These are phyloP conservation scores for Fusarium citri DNA, from an alignment of 2,329 filamentous ascomycete species.

Conservation along the genomic window DNA sequence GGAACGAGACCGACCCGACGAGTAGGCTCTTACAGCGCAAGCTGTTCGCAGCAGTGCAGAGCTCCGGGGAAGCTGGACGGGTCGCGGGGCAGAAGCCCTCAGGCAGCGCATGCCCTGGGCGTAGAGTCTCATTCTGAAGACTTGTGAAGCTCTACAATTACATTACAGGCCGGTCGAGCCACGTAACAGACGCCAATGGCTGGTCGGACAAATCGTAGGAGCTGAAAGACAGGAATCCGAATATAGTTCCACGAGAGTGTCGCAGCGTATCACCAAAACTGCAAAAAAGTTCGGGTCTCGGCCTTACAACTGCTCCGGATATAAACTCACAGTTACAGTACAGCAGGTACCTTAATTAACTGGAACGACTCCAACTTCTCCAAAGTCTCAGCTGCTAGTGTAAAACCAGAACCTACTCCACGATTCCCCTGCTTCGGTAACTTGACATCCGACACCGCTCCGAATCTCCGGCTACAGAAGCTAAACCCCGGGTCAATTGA, in stretches of 20 bases:
- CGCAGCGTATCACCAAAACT: conserved; percentile 17
- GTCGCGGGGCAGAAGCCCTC: conserved; percentile 42
- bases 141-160: conserved; percentile 34
- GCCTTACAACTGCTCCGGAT: conserved; percentile 36
- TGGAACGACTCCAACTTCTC: conserved; percentile 18
- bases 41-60: conserved; percentile 39
- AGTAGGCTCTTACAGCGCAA: conserved; percentile 42
- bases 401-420: conserved; percentile 9
- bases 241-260: conserved; percentile 8
- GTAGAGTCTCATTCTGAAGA: conserved; percentile 43
- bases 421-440: conserved; percentile 30
- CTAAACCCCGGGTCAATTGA: conserved; percentile 27
- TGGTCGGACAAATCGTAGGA: neutral
- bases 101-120: conserved; percentile 46
- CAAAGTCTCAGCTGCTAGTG: conserved; percentile 23
- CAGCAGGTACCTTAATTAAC: neutral
- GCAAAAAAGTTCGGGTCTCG: conserved; percentile 35
- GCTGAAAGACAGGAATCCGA: conserved; percentile 1
- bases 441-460: conserved; percentile 24
- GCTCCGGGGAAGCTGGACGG: conserved; percentile 40
- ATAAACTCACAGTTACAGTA: conserved; percentile 8
- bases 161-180: conserved; percentile 25
- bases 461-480: conserved; percentile 27
- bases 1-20: conserved; percentile 41
- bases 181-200: conserved; percentile 24